Evolutionary conservation across 345 rosid genomes (phyloP).

Genomic region (Trapa incisa): DNA sequence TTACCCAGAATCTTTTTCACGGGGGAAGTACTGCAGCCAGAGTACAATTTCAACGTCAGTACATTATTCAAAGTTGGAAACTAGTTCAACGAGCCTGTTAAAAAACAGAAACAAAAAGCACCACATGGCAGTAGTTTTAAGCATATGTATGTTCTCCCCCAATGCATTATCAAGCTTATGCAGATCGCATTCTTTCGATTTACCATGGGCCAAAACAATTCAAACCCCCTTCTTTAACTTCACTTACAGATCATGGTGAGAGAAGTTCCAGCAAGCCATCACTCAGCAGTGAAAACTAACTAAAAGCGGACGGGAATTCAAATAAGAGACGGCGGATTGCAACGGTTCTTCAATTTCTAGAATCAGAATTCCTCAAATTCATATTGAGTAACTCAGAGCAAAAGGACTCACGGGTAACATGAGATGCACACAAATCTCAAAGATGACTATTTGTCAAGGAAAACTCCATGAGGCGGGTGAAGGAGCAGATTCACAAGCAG

Average conservation of each 20-base stretch:
- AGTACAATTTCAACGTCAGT: background rate
- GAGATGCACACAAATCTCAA: no score
- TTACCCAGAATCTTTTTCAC: conserved; percentile 36
- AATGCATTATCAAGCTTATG: no score
- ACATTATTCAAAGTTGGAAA: background rate
- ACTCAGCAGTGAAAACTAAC: background rate
- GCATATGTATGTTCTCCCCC: no score
- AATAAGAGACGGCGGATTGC: no score
- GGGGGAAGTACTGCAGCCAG: conserved; percentile 27
- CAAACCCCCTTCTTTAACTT: no score
- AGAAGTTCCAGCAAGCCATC: background rate
- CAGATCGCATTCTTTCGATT: no score
- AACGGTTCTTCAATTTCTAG: background rate
- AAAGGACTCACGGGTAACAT: background rate
- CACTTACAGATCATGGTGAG: no score
- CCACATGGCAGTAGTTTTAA: no score
- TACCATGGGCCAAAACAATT: no score
- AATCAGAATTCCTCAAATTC: background rate
- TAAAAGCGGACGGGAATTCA: no score
- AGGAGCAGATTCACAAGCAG: background rate
- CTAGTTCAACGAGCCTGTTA: no score
- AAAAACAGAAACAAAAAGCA: no score
- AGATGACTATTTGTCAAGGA: background rate
- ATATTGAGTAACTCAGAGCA: background rate
- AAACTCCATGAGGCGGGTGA: background rate